These are phyloP conservation scores for Dissophora ornata DNA, from an alignment of 192 early-diverging fungal genomes.

Conservation along the genomic window DNA sequence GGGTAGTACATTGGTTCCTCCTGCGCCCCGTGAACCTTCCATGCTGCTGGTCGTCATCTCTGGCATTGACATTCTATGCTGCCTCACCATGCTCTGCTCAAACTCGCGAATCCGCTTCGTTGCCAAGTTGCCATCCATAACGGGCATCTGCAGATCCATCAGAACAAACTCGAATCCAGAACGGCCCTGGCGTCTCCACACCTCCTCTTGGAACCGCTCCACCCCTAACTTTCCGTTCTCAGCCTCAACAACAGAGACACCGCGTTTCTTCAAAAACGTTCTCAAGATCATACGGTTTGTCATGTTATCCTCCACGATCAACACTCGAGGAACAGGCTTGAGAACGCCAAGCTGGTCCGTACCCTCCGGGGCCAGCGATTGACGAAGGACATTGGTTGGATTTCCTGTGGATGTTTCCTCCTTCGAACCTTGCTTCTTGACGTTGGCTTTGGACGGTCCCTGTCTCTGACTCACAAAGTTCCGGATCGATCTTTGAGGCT, in stretches of 20 bases:
- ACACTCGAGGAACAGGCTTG: slow-evolving; percentile 25
- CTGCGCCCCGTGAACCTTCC: not conserved
- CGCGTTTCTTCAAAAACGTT: slow-evolving; percentile 48
- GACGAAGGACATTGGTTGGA: no score
- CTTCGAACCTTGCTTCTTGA: not conserved
- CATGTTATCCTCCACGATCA: slow-evolving; percentile 57
- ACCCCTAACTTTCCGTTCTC: slow-evolving; percentile 54
- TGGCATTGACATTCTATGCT: slow-evolving; percentile 4
- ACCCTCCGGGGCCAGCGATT: not conserved
- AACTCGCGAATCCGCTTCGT: slow-evolving; percentile 52
- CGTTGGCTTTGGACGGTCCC: not conserved
- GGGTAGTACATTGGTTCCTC: not conserved
- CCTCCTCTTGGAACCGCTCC: slow-evolving; percentile 45
- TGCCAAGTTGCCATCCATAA: slow-evolving; percentile 58
- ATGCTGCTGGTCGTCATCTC: not conserved
- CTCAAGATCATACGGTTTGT: slow-evolving; percentile 53
- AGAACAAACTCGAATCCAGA: slow-evolving; percentile 49
- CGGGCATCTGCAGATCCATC: slow-evolving; percentile 60
- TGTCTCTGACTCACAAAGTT: slow-evolving; percentile 7
- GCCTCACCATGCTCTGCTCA: slow-evolving; percentile 29
- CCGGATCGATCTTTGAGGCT: slow-evolving; percentile 9
- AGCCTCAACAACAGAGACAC: slow-evolving; percentile 48
- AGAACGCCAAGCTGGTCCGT: not conserved
- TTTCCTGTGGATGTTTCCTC: not conserved
- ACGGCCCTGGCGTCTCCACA: slow-evolving; percentile 3